Evolutionary conservation across 148 eudicot genomes (phyloP).

Genomic region (Rhododendron vialii): DNA sequence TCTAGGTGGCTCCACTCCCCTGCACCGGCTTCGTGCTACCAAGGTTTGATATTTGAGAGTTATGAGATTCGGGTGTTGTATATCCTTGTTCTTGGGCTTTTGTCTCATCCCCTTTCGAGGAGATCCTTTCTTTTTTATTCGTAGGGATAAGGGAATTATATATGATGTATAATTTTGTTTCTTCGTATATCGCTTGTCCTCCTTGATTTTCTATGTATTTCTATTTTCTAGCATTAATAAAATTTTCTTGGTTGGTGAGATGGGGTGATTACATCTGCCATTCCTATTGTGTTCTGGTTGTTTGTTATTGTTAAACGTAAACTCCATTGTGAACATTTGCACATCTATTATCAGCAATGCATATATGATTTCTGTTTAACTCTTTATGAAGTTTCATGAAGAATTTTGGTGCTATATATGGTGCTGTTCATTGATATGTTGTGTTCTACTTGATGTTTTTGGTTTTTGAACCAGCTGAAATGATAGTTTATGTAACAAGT

Average conservation of each 20-base stretch:
- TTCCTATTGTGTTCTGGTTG: not conserved
- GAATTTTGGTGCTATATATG: not conserved
- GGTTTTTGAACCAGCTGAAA: not conserved
- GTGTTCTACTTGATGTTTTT: not conserved
- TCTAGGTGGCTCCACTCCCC: no score
- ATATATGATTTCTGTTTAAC: not conserved
- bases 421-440: not conserved
- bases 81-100: not conserved
- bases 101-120: not conserved
- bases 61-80: not conserved
- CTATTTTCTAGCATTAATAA: not conserved
- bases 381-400: not conserved
- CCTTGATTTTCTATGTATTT: not conserved
- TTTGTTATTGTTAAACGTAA: not conserved
- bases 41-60: not conserved
- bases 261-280: not conserved
- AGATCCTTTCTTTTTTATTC: not conserved
- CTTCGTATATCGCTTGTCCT: not conserved
- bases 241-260: not conserved
- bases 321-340: not conserved
- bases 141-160: not conserved
- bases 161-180: not conserved
- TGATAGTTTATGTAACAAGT: not conserved
- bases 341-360: not conserved
- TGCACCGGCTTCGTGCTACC: no score